Evolutionary conservation across 495 filamentous ascomycete genomes (phyloP).

Genomic region (Apiosordaria backusii): DNA sequence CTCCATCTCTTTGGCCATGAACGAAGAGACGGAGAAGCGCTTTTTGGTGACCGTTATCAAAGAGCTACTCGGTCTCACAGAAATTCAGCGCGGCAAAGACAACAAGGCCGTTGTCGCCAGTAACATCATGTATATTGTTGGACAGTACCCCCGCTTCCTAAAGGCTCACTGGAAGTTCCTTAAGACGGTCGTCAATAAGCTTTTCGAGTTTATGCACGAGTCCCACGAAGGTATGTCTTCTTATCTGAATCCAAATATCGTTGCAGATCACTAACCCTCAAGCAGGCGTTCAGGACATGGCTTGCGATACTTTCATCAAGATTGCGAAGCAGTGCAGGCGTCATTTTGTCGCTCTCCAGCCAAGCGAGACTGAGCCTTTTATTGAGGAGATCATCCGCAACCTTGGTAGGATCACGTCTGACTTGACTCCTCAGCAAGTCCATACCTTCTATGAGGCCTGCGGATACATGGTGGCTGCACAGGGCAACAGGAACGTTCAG

Average conservation of each 20-base stretch:
- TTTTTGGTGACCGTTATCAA: conserved; percentile 99
- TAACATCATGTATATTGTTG: conserved; percentile 99
- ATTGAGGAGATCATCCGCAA: conserved; percentile 98
- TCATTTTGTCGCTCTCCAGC: conserved; percentile 94
- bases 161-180: conserved; percentile 99
- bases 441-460: conserved; percentile 99
- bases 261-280: conserved; percentile 10
- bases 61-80: conserved; percentile 93
- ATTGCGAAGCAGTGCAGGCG: conserved; percentile 97
- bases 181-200: conserved; percentile 99
- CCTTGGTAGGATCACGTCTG: conserved; percentile 89
- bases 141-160: conserved; percentile 95
- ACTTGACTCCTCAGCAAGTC: conserved; percentile 92
- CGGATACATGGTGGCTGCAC: conserved; percentile 97
- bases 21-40: conserved; percentile 97
- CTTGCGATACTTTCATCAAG: conserved; percentile 99
- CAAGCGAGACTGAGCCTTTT: conserved; percentile 91
- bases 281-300: conserved; percentile 96
- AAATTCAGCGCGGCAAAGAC: conserved; percentile 98
- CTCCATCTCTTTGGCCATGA: conserved; percentile 98
- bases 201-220: conserved; percentile 99
- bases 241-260: neutral
- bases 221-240: conserved; percentile 81
- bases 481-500: conserved; percentile 87
- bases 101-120: conserved; percentile 99